Evolutionary conservation across 306 rosid species (phyloP).

Genomic region (Mimosa pudica): DNA sequence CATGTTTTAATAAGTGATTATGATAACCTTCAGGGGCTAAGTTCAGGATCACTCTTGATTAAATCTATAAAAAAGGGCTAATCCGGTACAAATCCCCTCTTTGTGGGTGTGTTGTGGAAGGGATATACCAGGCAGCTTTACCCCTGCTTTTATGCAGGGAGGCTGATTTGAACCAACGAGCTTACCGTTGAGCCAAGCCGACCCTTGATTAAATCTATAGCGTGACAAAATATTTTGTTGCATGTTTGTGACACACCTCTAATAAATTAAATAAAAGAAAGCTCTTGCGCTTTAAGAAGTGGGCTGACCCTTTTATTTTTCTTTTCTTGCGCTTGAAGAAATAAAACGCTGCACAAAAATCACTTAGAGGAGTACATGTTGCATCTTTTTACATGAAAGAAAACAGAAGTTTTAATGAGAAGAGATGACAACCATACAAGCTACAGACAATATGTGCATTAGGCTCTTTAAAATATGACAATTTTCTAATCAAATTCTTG

Average conservation of each 20-base stretch:
- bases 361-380: neutral
- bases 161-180: too few relatives aligned
- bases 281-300: too few relatives aligned
- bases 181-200: too few relatives aligned
- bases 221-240: neutral
- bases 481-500: constrained; percentile 3
- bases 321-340: neutral
- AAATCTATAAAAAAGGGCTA: neutral
- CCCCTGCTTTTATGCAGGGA: too few relatives aligned
- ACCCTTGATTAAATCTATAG: too few relatives aligned
- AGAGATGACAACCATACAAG: constrained; percentile 2
- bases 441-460: neutral
- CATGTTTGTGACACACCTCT: too few relatives aligned
- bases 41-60: constrained; percentile 5
- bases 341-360: too few relatives aligned
- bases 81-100: too few relatives aligned
- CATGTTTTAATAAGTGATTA: neutral
- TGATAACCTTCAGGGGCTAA: neutral
- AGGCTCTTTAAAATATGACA: neutral
- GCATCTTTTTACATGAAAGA: constrained; percentile 7
- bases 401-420: neutral
- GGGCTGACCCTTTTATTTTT: neutral
- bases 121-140: too few relatives aligned
- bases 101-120: too few relatives aligned
- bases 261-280: too few relatives aligned